Percentiles rank a stretch among this genome's conserved stretches.
These are phyloP conservation scores for Oryza rufipogon DNA, from an alignment of 176 grass and related monocot species.

Conservation along the genomic window DNA sequence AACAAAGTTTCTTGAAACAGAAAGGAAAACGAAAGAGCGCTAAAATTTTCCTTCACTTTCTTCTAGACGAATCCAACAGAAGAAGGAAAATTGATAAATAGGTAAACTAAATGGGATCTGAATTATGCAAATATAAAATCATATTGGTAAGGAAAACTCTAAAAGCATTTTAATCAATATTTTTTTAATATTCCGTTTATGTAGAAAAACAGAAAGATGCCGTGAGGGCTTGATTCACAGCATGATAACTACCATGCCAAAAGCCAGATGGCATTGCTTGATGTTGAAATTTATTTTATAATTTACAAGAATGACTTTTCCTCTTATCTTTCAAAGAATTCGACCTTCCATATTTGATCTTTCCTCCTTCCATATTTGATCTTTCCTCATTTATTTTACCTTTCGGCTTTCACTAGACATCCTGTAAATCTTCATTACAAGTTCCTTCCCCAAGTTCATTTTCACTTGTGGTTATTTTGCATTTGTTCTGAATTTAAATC, in stretches of 20 bases:
- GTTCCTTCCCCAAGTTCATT: neutral
- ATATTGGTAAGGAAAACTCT: neutral
- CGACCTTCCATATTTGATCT: neutral
- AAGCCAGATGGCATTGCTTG: neutral
- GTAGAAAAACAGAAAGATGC: neutral
- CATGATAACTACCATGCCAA: neutral
- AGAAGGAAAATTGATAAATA: neutral
- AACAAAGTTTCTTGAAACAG: neutral
- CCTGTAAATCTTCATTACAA: neutral
- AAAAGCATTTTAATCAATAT: neutral
- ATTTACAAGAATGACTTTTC: neutral
- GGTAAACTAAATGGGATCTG: neutral
- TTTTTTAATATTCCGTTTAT: neutral
- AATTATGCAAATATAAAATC: neutral
- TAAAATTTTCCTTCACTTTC: neutral
- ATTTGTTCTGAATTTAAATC: neutral
- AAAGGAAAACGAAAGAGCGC: neutral
- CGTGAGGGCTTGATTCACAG: neutral
- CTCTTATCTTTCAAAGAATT: neutral
- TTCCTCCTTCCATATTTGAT: too few species aligned
- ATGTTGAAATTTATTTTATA: slow-evolving; percentile 4
- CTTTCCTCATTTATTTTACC: neutral
- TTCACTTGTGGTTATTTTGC: neutral
- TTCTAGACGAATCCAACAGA: neutral
- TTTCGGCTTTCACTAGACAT: neutral